These are phyloP conservation scores for Marchantia polymorpha DNA, from an alignment of 225 moss, liverwort and hornwort genomes.

Conservation along the genomic window DNA sequence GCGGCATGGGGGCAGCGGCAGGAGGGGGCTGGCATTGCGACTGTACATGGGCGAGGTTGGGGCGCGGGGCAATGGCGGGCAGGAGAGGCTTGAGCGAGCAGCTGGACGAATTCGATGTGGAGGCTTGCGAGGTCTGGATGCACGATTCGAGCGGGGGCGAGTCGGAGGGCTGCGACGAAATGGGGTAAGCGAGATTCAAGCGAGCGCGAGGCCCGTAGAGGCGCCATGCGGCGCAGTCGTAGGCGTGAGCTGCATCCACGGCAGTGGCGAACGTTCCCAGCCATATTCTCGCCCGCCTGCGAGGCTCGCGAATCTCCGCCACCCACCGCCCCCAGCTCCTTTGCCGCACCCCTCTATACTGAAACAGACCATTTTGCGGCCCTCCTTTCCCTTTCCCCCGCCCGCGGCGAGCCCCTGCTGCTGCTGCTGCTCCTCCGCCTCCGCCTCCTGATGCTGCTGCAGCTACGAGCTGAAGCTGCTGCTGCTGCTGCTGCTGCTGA, in stretches of 20 bases:
- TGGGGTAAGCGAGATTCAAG: slow-evolving; percentile 51
- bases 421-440: not conserved
- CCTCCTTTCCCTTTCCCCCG: slow-evolving; percentile 75
- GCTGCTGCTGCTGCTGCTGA: not conserved
- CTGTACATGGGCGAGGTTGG: not conserved
- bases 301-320: slow-evolving; percentile 75
- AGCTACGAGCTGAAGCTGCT: not conserved
- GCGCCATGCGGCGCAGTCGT: slow-evolving; percentile 62
- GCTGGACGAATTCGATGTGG: slow-evolving; percentile 6
- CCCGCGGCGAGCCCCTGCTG: slow-evolving; percentile 28
- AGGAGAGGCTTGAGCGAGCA: slow-evolving; percentile 10
- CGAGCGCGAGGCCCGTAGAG: slow-evolving; percentile 56
- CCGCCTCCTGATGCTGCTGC: not conserved
- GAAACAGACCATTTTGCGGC: slow-evolving; percentile 67
- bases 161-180: slow-evolving; percentile 12
- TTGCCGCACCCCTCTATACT: slow-evolving; percentile 67
- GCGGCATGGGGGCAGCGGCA: too few species aligned
- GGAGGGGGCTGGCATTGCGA: not conserved
- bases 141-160: not conserved
- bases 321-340: slow-evolving; percentile 84
- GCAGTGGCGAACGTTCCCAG: slow-evolving; percentile 66
- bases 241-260: slow-evolving; percentile 60
- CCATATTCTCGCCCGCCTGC: slow-evolving; percentile 59
- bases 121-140: slow-evolving; percentile 2
- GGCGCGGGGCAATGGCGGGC: slow-evolving; percentile 22